Conservation (phyloP, 306 rosid species). For the Cercis canadensis region DNA sequence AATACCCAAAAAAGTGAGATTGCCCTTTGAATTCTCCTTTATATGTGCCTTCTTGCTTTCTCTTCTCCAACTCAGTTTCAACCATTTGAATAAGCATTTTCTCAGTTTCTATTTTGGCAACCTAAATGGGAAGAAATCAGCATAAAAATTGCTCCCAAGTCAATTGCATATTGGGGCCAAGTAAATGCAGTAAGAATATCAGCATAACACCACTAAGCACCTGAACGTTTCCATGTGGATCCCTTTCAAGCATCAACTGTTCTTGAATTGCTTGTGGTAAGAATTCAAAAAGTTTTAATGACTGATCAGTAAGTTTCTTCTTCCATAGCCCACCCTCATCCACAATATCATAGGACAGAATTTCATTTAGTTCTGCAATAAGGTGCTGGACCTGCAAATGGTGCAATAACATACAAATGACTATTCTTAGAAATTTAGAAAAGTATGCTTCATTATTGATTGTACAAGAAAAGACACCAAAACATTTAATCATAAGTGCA, state of each 20-base stretch:
- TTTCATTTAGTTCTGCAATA: slow-evolving; percentile 94
- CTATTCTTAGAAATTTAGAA: slow-evolving; percentile 12
- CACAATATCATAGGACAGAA: slow-evolving; percentile 78
- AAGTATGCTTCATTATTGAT: not conserved
- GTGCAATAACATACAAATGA: slow-evolving; percentile 34
- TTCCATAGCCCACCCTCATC: slow-evolving; percentile 94
- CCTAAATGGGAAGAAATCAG: slow-evolving; percentile 53
- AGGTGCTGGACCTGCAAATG: slow-evolving; percentile 87
- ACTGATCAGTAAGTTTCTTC: slow-evolving; percentile 82
- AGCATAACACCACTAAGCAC: slow-evolving; percentile 45
- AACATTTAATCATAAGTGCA: slow-evolving; percentile 2
- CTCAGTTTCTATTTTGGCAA: slow-evolving; percentile 98
- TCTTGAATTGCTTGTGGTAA: slow-evolving; percentile 97
- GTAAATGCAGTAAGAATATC: slow-evolving; percentile 27
- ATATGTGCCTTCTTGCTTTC: slow-evolving; percentile 77
- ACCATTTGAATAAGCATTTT: slow-evolving; percentile 99
- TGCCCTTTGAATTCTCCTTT: slow-evolving; percentile 73
- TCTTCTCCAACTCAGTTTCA: slow-evolving; percentile 91
- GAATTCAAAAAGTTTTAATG: slow-evolving; percentile 83
- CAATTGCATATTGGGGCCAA: slow-evolving; percentile 10
- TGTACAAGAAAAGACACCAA: slow-evolving; percentile 11
- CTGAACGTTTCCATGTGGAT: slow-evolving; percentile 99
- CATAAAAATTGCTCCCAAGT: slow-evolving; percentile 5
- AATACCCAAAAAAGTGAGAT: slow-evolving; percentile 98
- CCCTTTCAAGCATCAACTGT: slow-evolving; percentile 99